Evolutionary conservation across 805 yeast genomes (phyloP), one percentile per base, ranked within the genome.

Genomic region (Millerago galiae): DNA sequence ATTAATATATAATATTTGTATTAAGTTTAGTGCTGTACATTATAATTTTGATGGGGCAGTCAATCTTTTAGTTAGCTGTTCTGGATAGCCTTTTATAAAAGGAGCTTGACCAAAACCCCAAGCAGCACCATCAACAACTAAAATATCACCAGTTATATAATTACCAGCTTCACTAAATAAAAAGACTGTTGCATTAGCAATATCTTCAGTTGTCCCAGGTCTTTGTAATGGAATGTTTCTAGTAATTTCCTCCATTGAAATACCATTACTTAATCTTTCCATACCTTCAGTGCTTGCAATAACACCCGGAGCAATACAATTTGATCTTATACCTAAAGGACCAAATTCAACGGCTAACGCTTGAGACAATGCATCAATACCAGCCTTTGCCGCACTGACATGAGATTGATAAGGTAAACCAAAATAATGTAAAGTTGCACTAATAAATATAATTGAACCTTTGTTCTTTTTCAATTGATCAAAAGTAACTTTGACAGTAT

Each of bases 341-440:
- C 97, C 97, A 42, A 87, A 70, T 63, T 90, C 98, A 6, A 89
- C 93, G 2, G 96, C 95, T 45, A 90, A 64, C 2, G 89, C 82
- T 50, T 83, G 80, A 24, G 87, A 78, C 30, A 90, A 68, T 3
- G 96, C 95, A 60, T 91, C 98, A 34, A 91, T 74, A 21, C 96
- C 98, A 1, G 97, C 96, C 64, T 91, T 91, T 3, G 97, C 97
- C 0, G 97, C 96, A 6, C 90, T 83, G 3, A 89, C 96, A 56
- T 91, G 97, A 6, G 79, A 55, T 64, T 91, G 97, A 67, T 83
- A 79, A 12, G 96, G 95, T 25, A 84, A 78, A 10, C 97, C 97
- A 53, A 79, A 75, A 62, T 85, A 86, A 63, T 91, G 97, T 46
- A 91, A 72, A 2, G 97, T 90, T 2, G 98, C 95, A 38, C 90